Percentiles rank a stretch among this genome's conserved stretches.
These are phyloP conservation scores for Ustilago esculenta DNA, from an alignment of 1,284 basidiomycete species.

Conservation along the genomic window DNA sequence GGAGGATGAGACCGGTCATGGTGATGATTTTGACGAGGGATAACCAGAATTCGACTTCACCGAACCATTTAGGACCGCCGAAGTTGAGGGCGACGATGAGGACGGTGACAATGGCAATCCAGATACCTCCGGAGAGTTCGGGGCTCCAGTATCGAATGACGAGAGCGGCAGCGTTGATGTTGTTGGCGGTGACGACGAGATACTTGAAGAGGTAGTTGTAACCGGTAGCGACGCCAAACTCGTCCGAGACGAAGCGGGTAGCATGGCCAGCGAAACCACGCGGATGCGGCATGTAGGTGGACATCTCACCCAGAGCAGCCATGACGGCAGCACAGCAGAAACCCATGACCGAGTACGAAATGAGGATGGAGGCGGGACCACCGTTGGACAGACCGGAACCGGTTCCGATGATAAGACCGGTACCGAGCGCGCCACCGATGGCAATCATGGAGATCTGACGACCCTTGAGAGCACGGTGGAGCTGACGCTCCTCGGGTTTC, in stretches of 20 bases:
- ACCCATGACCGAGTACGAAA: constrained; percentile 68
- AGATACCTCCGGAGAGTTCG: constrained; percentile 55
- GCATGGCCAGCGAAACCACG: constrained; percentile 68
- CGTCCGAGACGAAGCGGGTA: constrained; percentile 69
- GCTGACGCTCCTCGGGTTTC: constrained; percentile 44
- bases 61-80: constrained; percentile 70
- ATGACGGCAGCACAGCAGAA: constrained; percentile 53
- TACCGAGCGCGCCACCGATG: constrained; percentile 66
- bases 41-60: constrained; percentile 71
- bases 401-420: constrained; percentile 79
- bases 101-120: constrained; percentile 39
- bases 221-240: constrained; percentile 67
- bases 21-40: constrained; percentile 46
- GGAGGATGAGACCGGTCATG: constrained; percentile 51
- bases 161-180: constrained; percentile 31
- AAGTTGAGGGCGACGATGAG: constrained; percentile 67
- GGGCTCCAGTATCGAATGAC: constrained; percentile 35
- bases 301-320: constrained; percentile 68
- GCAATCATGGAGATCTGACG: constrained; percentile 74
- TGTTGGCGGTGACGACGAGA: constrained; percentile 38
- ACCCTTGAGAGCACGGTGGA: constrained; percentile 70
- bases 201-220: constrained; percentile 53
- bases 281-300: constrained; percentile 68
- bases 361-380: constrained; percentile 69
- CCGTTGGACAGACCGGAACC: constrained; percentile 68